Base-by-base conservation (phyloP, 2,329 filamentous ascomycete species). In the Grosmannia huntii region DNA sequence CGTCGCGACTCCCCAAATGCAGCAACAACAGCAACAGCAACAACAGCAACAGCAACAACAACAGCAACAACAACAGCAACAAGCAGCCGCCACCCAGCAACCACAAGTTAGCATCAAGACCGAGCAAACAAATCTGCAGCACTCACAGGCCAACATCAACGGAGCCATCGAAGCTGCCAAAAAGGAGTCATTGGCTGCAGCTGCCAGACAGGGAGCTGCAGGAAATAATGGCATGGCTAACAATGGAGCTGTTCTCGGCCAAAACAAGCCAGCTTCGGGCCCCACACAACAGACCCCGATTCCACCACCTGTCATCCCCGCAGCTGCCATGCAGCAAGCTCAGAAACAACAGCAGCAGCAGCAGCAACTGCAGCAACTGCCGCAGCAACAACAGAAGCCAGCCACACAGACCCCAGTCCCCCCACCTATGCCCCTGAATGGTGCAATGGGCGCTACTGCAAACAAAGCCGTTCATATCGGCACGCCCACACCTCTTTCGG, bases 141-240 rank as follows among this genome's bases (percentile, higher is more conserved):
- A 66, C 53, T 65, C 65, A 2, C 65, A 72, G 31, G 70, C 71
- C n/a, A 68, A 72, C n/a, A 71, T 72, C 41, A 75, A 73, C 61
- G 70, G 74, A 4, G 72, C 73, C 31, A 68, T 74, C 41, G 76
- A 78, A 55, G 73, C 73, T 46, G 72, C 74, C 21, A 78, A 76
- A 63, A 74, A 72, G 46, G 73, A 75, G 60, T 72, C 69, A n/a
- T 52, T 69, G 1, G 68, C 64, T 2, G 66, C 67, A 12, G 64
- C 65, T 6, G 16, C 28, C n/a, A 63, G 65, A 12, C 61, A 66
- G 60, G 56, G 65, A 46, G 57, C 12, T 55, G 61, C 27, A 56
- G 60, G 4, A 52, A 60, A 53, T 14, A 60, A 58, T 31, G 49
- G 14, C 53, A 58, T 54, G 33, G 44, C 21, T 19, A 62, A 59